Percentiles rank a stretch among this genome's conserved stretches.
These are phyloP conservation scores for Cupressus sempervirens DNA, from an alignment of 75 land plant species.

Conservation along the genomic window DNA sequence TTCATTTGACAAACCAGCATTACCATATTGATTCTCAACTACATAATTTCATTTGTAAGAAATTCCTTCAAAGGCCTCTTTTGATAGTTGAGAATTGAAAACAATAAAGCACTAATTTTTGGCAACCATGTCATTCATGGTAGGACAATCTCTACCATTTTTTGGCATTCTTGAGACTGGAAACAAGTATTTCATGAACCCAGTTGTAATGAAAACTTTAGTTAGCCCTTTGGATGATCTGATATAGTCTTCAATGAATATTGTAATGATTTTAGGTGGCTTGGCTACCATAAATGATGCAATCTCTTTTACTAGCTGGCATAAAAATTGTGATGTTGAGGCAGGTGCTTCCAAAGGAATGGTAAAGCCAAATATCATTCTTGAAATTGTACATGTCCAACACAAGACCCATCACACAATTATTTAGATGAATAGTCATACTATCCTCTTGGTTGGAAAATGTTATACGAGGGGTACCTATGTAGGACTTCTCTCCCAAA, in stretches of 20 bases:
- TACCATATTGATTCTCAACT: constrained; percentile 62
- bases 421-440: no score
- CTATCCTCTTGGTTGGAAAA: no score
- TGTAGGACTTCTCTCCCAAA: no score
- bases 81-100: constrained; percentile 56
- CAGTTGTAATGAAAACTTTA: constrained; percentile 61
- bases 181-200: constrained; percentile 69
- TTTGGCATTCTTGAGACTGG: constrained; percentile 76
- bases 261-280: constrained; percentile 67
- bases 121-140: constrained; percentile 61
- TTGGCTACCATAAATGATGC: constrained; percentile 48
- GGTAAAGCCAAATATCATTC: no score
- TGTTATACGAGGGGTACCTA: no score
- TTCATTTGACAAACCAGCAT: neutral
- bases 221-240: constrained; percentile 46
- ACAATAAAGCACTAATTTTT: constrained; percentile 66
- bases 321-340: no score
- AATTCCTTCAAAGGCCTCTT: constrained; percentile 76
- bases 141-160: constrained; percentile 73
- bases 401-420: no score
- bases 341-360: no score
- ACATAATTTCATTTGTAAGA: constrained; percentile 80
- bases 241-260: constrained; percentile 85
- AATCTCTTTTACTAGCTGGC: no score
- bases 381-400: no score